phyloP scores from a whole-genome alignment of 1,284 basidiomycete genomes.

The Rhodotorula sp. region DNA sequence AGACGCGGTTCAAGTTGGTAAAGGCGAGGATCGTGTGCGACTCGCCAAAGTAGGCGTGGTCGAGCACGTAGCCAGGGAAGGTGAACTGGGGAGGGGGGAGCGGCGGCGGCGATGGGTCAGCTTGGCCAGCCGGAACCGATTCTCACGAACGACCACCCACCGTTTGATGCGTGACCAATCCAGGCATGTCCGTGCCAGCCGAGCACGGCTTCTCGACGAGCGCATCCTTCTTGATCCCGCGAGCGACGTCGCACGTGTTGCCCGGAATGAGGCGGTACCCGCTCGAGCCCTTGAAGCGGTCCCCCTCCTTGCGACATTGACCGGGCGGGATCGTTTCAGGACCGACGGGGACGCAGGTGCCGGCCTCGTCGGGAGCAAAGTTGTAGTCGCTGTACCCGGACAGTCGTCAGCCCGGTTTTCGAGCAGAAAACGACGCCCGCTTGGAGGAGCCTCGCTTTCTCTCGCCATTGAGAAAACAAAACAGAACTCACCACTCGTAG shows the following conservation, averaged over 20 bases:
- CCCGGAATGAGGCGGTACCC: slow-evolving; percentile 92
- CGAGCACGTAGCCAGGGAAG: slow-evolving; percentile 68
- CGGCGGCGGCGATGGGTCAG: not conserved
- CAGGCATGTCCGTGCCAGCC: slow-evolving; percentile 49
- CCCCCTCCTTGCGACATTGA: slow-evolving; percentile 63
- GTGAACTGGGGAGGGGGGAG: slow-evolving; percentile 56
- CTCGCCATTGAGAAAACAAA: not conserved
- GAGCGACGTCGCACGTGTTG: slow-evolving; percentile 70
- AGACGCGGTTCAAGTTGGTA: slow-evolving; percentile 71
- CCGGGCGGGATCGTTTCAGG: slow-evolving; percentile 80
- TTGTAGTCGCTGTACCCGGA: slow-evolving; percentile 73
- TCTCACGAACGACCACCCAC: slow-evolving; percentile 3
- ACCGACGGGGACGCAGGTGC: slow-evolving; percentile 72
- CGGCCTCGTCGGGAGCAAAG: slow-evolving; percentile 66
- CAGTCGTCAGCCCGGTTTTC: not conserved
- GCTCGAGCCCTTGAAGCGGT: slow-evolving; percentile 80
- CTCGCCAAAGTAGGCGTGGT: slow-evolving; percentile 79
- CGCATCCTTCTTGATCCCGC: slow-evolving; percentile 65
- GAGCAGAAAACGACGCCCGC: not conserved
- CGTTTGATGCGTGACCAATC: slow-evolving; percentile 46
- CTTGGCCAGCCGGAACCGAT: not conserved
- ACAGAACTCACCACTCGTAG: slow-evolving; percentile 75
- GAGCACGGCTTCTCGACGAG: slow-evolving; percentile 71
- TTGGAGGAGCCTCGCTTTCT: too few species aligned
- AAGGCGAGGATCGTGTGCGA: slow-evolving; percentile 80